Evolutionary conservation across 2,329 filamentous ascomycete genomes (phyloP).

Genomic region (Talaromyces funiculosus): DNA sequence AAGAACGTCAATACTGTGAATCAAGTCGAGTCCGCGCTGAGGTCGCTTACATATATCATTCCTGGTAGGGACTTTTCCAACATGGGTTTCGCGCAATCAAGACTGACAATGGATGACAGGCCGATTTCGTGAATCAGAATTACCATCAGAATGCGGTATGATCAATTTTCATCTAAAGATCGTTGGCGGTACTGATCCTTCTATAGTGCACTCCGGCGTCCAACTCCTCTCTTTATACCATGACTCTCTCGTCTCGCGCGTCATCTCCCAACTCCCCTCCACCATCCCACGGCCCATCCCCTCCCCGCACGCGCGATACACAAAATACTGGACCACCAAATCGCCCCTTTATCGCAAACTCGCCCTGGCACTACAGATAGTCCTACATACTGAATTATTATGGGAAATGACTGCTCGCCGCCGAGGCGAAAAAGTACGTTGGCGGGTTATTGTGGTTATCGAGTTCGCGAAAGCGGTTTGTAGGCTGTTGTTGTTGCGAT

Average conservation of each 20-base stretch:
- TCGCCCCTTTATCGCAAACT: constrained; percentile 71
- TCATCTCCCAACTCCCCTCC: constrained; percentile 52
- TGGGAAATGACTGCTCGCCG: constrained; percentile 96
- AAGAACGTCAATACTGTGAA: constrained; percentile 91
- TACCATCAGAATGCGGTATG: constrained; percentile 79
- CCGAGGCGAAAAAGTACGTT: constrained; percentile 69
- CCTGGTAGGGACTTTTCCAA: constrained; percentile 50
- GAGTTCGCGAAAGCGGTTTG: constrained; percentile 85
- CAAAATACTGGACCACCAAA: constrained; percentile 56
- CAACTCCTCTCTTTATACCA: constrained; percentile 90
- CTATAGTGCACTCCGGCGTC: constrained; percentile 70
- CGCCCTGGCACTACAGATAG: constrained; percentile 76
- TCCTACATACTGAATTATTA: constrained; percentile 91
- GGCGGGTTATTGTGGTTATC: constrained; percentile 79
- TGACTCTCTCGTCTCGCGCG: constrained; percentile 72
- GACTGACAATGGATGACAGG: constrained; percentile 23
- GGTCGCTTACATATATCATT: constrained; percentile 92
- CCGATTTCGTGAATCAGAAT: constrained; percentile 67
- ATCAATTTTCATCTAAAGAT: not conserved
- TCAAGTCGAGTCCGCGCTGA: constrained; percentile 87
- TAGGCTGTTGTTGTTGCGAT: constrained; percentile 68
- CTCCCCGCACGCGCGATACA: constrained; percentile 58
- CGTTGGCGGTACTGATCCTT: not conserved
- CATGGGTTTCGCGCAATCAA: too few relatives aligned
- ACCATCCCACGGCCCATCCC: constrained; percentile 47